Evolutionary conservation across 2,329 filamentous ascomycete genomes (phyloP), one percentile per base, ranked within the genome.

Genomic region (Colletotrichum trifolii): DNA sequence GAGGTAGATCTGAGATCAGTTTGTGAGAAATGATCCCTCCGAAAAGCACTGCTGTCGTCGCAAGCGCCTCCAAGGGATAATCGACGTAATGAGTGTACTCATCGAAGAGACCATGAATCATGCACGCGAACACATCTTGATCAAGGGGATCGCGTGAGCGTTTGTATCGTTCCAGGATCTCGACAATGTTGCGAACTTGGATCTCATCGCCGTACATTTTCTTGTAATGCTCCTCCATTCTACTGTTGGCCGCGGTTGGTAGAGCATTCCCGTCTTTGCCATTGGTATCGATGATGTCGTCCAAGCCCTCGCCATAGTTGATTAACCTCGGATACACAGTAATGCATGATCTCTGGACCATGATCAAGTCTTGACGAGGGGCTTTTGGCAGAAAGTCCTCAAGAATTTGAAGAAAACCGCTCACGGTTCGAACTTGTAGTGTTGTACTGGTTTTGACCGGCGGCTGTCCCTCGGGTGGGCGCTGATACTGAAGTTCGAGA

Each of bases 191-290:
- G 60, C 93, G 88, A 15, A 97, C 92, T 68, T 95, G 91, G 17
- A 94, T 89, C 70, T 97, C 93, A 69, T 93, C 91, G 69, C 93
- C 92, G 75, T 99, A 99, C 94, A 99, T 98, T 73, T 92, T 92
- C 78, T 97, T 97, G 77, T 97, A 99, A 68, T 97, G 90, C 70
- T 97, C 93, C 73, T 98, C 94, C 96, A 99, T 99, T 75, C 93
- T 92, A 69, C 87, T 88, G 70, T 97, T 94, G 58, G 95, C 93
- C 25, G 89, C 88, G 17, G 87, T 83, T 0, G 94, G 91, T 2
- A 99, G 85, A 1, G 87, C 85, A 72, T 98, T 97, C n/a, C 92
- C 90, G 17, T 90, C 87, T 70, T 89, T 87, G 48, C 93, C 91
- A 73, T 96, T 97, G 9, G 85, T 84, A 72, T 98, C 93, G 69